Base-by-base conservation (phyloP, 164 flowering plant species). In the Warburgia ugandensis region DNA sequence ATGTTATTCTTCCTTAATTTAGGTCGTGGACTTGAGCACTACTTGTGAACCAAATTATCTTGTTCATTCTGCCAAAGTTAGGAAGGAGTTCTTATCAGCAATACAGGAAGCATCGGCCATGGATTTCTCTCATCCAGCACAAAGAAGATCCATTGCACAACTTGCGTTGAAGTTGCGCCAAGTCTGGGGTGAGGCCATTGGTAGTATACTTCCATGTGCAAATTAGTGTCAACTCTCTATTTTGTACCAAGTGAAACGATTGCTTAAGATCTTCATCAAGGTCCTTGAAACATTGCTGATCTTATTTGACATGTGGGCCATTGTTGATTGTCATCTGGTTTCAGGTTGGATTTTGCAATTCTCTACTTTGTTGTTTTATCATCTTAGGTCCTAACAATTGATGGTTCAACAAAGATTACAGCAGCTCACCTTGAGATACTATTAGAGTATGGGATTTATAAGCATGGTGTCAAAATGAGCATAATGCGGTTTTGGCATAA, bases 21-120 rank as follows among this genome's bases (percentile, higher is more conserved):
- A 88, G 97, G 76, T 83, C 45, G 82, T 76, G 54, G 79, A 83
- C 29, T 58, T 88, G 58, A 76, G 79, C 66, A 55, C 65, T 48
- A 61, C 56, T 44, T 71, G 72, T 54, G 84, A 80, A 37, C 72
- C 77, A 28, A 64, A 73, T 59, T 67, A 68, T 63, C 63, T 83
- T 31, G 59, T 46, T 52, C 72, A 70, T 38, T 62, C 92, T 28
- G 62, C 68, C 36, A 79, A 78, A 62, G 73, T 64, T 35, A 81
- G 60, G 66, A 57, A 58, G 66, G 83, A 81, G 39, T 60, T 89
- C 27, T 44, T 83, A 49, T 68, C 68, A 52, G 85, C 87, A 35
- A 52, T 83, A 57, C 79, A 81, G 51, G 82, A 83, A 63, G 84
- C 80, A 40, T 60, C 65, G 38, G 58, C 72, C 38, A 58, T 63